Conservation (phyloP, 1,284 basidiomycete species). For the Boletus nobilissimus region DNA sequence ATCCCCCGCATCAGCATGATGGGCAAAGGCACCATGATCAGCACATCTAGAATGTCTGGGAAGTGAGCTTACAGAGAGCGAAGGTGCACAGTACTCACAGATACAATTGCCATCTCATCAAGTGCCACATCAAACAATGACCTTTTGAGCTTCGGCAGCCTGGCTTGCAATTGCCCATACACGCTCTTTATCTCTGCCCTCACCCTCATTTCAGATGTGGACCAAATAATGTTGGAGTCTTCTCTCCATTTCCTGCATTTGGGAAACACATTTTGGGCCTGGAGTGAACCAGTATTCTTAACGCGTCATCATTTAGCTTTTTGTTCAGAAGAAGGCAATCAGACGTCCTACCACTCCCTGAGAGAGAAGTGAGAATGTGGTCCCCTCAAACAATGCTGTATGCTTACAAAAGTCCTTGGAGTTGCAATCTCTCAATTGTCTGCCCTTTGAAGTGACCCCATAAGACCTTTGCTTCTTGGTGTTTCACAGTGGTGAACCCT, state of each 20-base stretch:
- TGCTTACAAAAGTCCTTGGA: conserved; percentile 36
- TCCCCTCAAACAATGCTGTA: neutral
- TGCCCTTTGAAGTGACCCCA: neutral
- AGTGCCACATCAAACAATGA: neutral
- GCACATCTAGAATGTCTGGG: too few relatives aligned
- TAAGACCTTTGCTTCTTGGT: too few relatives aligned
- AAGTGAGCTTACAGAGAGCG: neutral
- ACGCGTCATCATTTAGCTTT: conserved; percentile 41
- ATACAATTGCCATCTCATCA: neutral
- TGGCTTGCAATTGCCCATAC: neutral
- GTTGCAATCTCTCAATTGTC: conserved; percentile 17
- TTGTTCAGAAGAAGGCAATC: conserved; percentile 44
- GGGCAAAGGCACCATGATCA: too few relatives aligned
- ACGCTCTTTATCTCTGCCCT: neutral
- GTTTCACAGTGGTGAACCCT: too few relatives aligned
- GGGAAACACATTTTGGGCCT: conserved; percentile 39
- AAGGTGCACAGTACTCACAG: neutral
- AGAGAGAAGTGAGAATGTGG: neutral
- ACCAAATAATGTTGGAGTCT: neutral
- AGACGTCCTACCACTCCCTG: conserved; percentile 20
- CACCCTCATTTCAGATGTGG: neutral
- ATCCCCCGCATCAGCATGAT: too few relatives aligned
- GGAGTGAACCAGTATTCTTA: conserved; percentile 44
- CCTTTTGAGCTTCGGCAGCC: neutral
- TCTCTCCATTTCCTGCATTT: neutral